A percentile compares a stretch with the other conserved stretches of the same genome.
These are phyloP conservation scores for Fusarium sp. DNA, from an alignment of 2,329 filamentous ascomycete species.

Conservation along the genomic window DNA sequence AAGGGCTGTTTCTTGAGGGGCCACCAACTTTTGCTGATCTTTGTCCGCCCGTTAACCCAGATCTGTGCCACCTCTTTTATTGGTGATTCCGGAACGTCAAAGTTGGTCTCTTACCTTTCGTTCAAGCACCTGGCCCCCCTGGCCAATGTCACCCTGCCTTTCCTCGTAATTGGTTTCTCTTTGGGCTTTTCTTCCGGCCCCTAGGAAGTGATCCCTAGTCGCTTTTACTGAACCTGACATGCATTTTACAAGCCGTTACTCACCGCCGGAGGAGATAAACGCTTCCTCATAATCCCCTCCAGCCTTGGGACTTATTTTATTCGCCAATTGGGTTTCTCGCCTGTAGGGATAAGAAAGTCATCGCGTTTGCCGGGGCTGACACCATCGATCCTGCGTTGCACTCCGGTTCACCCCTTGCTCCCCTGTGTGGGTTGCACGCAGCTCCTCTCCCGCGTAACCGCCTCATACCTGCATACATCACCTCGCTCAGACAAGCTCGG, in stretches of 20 bases:
- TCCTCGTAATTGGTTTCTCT: constrained; percentile 22
- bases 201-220: constrained; percentile 2
- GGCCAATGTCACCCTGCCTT: constrained; percentile 9
- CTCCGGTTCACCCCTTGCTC: constrained; percentile 21
- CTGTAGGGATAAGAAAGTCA: not conserved
- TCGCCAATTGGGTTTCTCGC: constrained; percentile 1
- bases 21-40: not conserved
- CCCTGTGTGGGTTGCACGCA: constrained; percentile 28
- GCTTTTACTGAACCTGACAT: not conserved
- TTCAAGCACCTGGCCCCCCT: constrained; percentile 1
- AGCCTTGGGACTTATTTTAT: not conserved
- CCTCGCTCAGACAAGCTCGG: constrained; percentile 5
- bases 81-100: not conserved
- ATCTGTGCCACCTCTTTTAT: not conserved
- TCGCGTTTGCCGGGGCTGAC: not conserved
- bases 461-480: constrained; percentile 4
- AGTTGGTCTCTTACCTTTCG: not conserved
- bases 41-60: not conserved
- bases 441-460: constrained; percentile 25
- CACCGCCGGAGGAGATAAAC: constrained; percentile 2
- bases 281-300: not conserved
- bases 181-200: not conserved
- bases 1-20: not conserved
- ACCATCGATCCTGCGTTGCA: not conserved
- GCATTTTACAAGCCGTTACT: not conserved